Conservation (phyloP, 768 basidiomycete genomes). For the Tulasnella sp. region DNA sequence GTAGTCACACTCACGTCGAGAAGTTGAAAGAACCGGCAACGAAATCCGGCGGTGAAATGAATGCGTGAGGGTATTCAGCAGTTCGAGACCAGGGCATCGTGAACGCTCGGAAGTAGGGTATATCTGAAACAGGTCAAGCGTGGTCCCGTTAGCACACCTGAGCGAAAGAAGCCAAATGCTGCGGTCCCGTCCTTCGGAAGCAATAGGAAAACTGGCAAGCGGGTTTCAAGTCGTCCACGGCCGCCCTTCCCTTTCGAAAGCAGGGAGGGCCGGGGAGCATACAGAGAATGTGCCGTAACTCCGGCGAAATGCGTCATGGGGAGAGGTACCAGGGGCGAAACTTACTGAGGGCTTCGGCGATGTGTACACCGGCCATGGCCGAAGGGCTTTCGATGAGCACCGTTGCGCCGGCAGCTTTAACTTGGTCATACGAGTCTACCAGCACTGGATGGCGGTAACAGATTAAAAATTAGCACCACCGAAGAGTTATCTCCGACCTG, state of each 20-base stretch:
- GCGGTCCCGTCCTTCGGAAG: not conserved
- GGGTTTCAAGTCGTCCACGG: no score
- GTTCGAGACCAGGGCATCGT: slow-evolving; percentile 56
- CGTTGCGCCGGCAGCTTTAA: slow-evolving; percentile 54
- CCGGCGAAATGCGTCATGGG: not conserved
- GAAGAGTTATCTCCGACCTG: slow-evolving; percentile 5
- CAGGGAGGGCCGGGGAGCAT: not conserved
- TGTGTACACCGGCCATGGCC: slow-evolving; percentile 68
- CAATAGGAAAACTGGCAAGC: not conserved
- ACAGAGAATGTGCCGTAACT: not conserved
- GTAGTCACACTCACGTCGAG: slow-evolving; percentile 29
- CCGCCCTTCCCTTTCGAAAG: not conserved
- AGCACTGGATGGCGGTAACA: slow-evolving; percentile 44
- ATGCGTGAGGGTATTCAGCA: slow-evolving; percentile 60
- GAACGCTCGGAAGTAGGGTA: slow-evolving; percentile 64
- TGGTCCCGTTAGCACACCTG: not conserved
- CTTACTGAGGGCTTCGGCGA: slow-evolving; percentile 61
- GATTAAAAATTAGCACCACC: slow-evolving; percentile 1
- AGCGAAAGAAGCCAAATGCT: not conserved
- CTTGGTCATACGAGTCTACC: slow-evolving; percentile 58
- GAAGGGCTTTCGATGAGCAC: slow-evolving; percentile 64
- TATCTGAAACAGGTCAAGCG: slow-evolving; percentile 40
- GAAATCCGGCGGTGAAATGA: slow-evolving; percentile 60
- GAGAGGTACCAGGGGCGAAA: slow-evolving; percentile 28
- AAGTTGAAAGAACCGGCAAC: slow-evolving; percentile 56